Evolutionary conservation across 2,329 filamentous ascomycete species (phyloP).

Genomic region (Alternaria sp.): DNA sequence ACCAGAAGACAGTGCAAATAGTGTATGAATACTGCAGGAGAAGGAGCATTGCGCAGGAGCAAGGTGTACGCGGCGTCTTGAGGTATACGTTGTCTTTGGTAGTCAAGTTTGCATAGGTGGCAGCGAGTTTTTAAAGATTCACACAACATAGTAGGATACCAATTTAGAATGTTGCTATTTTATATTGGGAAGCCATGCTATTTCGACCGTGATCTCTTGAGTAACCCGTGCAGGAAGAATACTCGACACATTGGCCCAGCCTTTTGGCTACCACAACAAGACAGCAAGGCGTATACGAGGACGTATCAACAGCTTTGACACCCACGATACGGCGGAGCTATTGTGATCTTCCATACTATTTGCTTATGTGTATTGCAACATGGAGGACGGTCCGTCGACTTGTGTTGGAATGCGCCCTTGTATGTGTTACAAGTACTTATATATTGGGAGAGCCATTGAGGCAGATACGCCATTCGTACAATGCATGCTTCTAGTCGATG

Average conservation of each 20-base stretch:
- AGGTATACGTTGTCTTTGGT: slow-evolving; percentile 4
- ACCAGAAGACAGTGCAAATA: neutral
- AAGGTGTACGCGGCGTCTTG: slow-evolving; percentile 27
- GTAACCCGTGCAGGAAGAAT: neutral
- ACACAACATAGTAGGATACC: slow-evolving; percentile 12
- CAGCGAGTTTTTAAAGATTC: slow-evolving; percentile 1
- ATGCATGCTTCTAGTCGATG: neutral
- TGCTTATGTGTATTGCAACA: too few species aligned
- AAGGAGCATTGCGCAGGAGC: slow-evolving; percentile 31
- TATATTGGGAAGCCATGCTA: neutral
- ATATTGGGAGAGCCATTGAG: neutral
- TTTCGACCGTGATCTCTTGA: neutral
- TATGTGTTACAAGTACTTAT: neutral
- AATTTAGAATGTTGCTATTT: slow-evolving; percentile 7
- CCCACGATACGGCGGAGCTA: too few species aligned
- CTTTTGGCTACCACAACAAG: too few species aligned
- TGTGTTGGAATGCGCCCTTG: too few species aligned
- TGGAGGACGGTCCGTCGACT: too few species aligned
- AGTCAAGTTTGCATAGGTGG: neutral
- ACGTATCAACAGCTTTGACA: too few species aligned
- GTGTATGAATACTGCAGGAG: slow-evolving; percentile 13
- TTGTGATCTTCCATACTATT: too few species aligned
- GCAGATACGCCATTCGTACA: neutral
- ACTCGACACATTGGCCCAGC: neutral
- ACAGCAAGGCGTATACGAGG: too few species aligned